Evolutionary conservation across 495 filamentous ascomycete genomes (phyloP).

Genomic region (Neurospora sublineolata): DNA sequence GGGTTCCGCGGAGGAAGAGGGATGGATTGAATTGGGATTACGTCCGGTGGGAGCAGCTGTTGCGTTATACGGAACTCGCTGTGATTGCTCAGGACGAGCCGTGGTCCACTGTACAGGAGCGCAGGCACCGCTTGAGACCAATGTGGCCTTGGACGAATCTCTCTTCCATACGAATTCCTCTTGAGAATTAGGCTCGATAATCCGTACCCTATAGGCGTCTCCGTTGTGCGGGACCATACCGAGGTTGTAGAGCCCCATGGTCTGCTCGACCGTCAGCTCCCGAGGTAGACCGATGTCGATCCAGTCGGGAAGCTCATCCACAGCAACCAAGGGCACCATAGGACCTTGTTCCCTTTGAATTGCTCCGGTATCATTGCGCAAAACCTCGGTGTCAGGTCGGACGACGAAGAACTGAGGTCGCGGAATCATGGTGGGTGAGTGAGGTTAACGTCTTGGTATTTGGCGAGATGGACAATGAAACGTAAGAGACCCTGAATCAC

Average conservation of each 20-base stretch:
- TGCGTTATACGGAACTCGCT: not conserved
- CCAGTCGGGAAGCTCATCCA: conserved; percentile 34
- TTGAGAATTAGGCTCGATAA: conserved; percentile 1
- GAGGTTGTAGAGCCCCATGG: conserved; percentile 27
- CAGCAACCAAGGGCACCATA: conserved; percentile 33
- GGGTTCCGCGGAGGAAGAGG: not conserved
- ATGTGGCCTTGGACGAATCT: not conserved
- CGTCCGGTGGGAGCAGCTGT: not conserved
- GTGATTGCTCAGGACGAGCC: not conserved
- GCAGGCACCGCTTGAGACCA: not conserved
- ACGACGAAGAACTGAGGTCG: conserved; percentile 24
- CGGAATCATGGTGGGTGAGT: conserved; percentile 2
- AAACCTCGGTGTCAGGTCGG: conserved; percentile 13
- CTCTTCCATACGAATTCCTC: not conserved
- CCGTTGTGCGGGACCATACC: conserved; percentile 19
- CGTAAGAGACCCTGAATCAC: not conserved
- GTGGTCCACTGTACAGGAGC: not conserved
- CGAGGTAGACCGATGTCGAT: conserved; percentile 30
- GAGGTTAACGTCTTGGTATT: not conserved
- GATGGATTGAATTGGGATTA: not conserved
- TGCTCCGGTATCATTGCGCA: conserved; percentile 6
- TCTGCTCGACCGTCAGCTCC: conserved; percentile 25
- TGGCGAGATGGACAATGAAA: not conserved
- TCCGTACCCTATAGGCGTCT: conserved; percentile 22
- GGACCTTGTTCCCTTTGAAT: conserved; percentile 14